Evolutionary conservation across 257 asterid genomes (phyloP).

Genomic region (Nicotiana undulata): DNA sequence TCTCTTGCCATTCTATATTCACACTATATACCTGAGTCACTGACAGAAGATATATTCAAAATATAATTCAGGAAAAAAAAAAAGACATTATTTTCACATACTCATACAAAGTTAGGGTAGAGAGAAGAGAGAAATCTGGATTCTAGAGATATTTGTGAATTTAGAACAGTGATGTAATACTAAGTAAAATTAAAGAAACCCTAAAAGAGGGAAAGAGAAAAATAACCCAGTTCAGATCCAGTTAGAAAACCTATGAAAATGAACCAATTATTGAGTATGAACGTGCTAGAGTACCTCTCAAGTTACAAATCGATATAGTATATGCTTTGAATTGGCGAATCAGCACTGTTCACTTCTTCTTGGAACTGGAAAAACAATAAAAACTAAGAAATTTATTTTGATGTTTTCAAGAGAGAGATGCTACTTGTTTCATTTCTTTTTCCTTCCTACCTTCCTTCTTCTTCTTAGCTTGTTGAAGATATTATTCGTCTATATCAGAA

Average conservation of each 20-base stretch:
- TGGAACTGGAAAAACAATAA: neutral
- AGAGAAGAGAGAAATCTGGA: neutral
- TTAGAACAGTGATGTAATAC: neutral
- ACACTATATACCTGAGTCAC: neutral
- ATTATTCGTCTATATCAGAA: neutral
- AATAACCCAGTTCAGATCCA: conserved; percentile 9
- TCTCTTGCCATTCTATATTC: conserved; percentile 26
- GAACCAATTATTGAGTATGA: conserved; percentile 11
- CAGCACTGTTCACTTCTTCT: conserved; percentile 10
- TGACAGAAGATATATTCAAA: neutral
- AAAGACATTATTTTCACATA: too few relatives aligned
- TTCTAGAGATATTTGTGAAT: neutral
- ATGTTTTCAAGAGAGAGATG: neutral
- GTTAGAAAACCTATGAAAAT: conserved; percentile 9
- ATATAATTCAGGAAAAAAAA: too few relatives aligned
- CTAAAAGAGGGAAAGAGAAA: conserved; percentile 3
- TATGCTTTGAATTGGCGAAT: neutral
- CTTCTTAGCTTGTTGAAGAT: neutral
- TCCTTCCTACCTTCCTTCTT: too few relatives aligned
- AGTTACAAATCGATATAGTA: neutral
- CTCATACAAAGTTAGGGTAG: too few relatives aligned
- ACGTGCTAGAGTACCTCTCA: conserved; percentile 15
- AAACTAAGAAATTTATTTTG: too few relatives aligned
- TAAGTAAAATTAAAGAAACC: conserved; percentile 1
- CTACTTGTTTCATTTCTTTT: neutral